Percentiles rank a stretch among this genome's conserved stretches.
Evolutionary conservation across 2,329 filamentous ascomycete species (phyloP).

Genomic region (Arthroderma sp.): DNA sequence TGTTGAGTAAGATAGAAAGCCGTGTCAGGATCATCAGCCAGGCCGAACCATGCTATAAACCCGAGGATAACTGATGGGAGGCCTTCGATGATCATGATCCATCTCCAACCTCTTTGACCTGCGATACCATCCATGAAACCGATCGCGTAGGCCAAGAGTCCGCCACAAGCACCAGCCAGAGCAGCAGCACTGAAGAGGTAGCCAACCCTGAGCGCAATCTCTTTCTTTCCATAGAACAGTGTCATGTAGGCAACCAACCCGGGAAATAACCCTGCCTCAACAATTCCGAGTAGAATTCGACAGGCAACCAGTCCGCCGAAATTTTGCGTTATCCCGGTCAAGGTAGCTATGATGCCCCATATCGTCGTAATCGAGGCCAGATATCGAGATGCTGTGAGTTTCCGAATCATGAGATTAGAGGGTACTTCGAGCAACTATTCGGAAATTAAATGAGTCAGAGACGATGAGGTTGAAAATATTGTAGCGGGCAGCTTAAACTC

Average conservation of each 20-base stretch:
- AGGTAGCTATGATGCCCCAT: slow-evolving; percentile 34
- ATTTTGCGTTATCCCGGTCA: slow-evolving; percentile 52
- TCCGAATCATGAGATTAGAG: slow-evolving; percentile 51
- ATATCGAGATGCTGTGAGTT: slow-evolving; percentile 49
- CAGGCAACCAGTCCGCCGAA: slow-evolving; percentile 55
- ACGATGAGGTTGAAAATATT: too few species aligned
- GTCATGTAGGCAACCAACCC: slow-evolving; percentile 57
- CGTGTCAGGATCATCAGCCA: slow-evolving; percentile 55
- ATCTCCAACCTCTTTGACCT: slow-evolving; percentile 56
- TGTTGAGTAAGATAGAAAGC: slow-evolving; percentile 47
- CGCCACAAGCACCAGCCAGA: slow-evolving; percentile 58
- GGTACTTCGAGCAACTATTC: slow-evolving; percentile 46
- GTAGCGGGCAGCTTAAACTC: slow-evolving; percentile 12
- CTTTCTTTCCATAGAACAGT: slow-evolving; percentile 61
- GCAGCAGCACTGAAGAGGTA: slow-evolving; percentile 56
- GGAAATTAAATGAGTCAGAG: slow-evolving; percentile 4
- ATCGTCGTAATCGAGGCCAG: slow-evolving; percentile 47
- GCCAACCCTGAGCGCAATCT: slow-evolving; percentile 58
- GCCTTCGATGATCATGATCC: slow-evolving; percentile 52
- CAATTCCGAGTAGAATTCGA: slow-evolving; percentile 53
- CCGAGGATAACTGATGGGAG: slow-evolving; percentile 45
- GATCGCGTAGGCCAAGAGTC: slow-evolving; percentile 60
- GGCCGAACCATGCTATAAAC: slow-evolving; percentile 41
- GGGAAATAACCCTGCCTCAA: slow-evolving; percentile 60
- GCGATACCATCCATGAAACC: slow-evolving; percentile 56